Percentiles rank a stretch among this genome's conserved stretches.
phyloP scores from a whole-genome alignment of 78 protist genomes.

The Dictyostelium discoideum region DNA sequence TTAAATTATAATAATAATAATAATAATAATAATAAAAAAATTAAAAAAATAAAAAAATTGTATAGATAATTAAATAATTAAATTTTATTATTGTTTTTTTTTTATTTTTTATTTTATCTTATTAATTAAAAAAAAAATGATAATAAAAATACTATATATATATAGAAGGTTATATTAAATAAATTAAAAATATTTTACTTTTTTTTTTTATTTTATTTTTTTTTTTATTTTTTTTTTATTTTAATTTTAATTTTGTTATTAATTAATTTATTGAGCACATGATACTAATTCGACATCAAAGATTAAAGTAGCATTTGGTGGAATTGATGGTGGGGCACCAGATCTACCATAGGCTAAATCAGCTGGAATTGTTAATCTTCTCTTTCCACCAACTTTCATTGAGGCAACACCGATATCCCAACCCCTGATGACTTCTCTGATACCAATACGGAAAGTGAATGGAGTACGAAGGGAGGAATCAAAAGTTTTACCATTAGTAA shows the following conservation, averaged over 20 bases:
- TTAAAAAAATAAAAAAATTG: neutral
- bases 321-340: slow-evolving; percentile 79
- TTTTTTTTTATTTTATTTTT: neutral
- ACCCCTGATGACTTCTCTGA: slow-evolving; percentile 89
- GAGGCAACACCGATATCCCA: slow-evolving; percentile 91
- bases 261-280: neutral
- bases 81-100: too few relatives aligned
- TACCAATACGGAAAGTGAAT: slow-evolving; percentile 73
- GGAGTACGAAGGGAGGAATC: slow-evolving; percentile 83
- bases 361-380: slow-evolving; percentile 84
- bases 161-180: too few relatives aligned
- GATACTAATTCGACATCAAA: slow-evolving; percentile 80
- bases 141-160: too few relatives aligned
- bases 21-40: neutral
- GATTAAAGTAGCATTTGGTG: slow-evolving; percentile 75
- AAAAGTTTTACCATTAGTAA: slow-evolving; percentile 79
- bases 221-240: neutral
- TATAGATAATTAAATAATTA: too few relatives aligned
- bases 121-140: too few relatives aligned
- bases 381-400: slow-evolving; percentile 87
- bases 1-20: neutral
- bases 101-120: too few relatives aligned
- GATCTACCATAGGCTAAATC: slow-evolving; percentile 78
- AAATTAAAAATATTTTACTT: neutral
- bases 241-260: neutral